Conservation (phyloP, 2,329 filamentous ascomycete genomes). For the Calcarisporium arbuscula region DNA sequence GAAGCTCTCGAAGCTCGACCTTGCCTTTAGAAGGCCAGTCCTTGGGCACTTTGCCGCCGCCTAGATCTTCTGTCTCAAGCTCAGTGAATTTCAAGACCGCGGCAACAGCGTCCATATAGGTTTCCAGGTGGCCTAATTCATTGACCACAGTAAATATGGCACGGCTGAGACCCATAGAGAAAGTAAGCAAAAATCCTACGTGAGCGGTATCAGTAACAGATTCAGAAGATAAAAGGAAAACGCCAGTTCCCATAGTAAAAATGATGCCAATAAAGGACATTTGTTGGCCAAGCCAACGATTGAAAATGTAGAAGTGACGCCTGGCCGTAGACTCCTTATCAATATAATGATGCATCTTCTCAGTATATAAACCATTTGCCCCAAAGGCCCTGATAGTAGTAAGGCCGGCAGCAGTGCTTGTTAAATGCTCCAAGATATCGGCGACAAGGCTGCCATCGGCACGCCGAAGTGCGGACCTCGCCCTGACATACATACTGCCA, state of each 20-base stretch:
- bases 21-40: too few species aligned
- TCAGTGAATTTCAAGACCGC: constrained; percentile 96
- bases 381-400: constrained; percentile 96
- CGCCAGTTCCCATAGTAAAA: constrained; percentile 88
- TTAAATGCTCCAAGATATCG: too few species aligned
- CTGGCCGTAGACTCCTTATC: constrained; percentile 82
- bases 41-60: too few species aligned
- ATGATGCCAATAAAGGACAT: constrained; percentile 86
- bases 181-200: constrained; percentile 88
- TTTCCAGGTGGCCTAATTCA: constrained; percentile 89
- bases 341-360: too few species aligned
- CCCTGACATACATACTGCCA: too few species aligned
- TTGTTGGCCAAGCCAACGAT: constrained; percentile 91
- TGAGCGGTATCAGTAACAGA: constrained; percentile 83
- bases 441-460: too few species aligned
- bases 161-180: constrained; percentile 94
- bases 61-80: constrained; percentile 91
- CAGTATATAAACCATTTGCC: too few species aligned
- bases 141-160: constrained; percentile 95
- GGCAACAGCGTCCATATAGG: constrained; percentile 99
- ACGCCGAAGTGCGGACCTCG: too few species aligned
- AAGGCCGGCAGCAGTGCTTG: too few species aligned
- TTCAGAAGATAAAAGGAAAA: constrained; percentile 80
- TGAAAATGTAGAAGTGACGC: constrained; percentile 93
- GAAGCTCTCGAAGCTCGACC: too few species aligned